phyloP scores from a whole-genome alignment of 352 stramenopile species.

The Pythium utonaiense region DNA sequence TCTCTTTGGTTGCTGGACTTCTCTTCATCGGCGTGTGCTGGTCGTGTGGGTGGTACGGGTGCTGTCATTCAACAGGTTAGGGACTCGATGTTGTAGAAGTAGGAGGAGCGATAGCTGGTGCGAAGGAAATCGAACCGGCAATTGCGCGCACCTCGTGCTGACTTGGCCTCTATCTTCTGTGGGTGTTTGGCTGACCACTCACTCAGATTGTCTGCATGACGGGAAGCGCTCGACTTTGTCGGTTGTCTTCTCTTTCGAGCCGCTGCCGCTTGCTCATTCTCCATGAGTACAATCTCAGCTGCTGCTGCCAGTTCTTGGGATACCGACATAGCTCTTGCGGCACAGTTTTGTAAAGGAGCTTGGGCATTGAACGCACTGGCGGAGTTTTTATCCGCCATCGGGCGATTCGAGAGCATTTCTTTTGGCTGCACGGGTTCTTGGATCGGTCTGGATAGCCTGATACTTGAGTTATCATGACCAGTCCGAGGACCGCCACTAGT shows the following conservation, averaged over 20 bases:
- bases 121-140: neutral
- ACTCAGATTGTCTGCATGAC: neutral
- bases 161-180: neutral
- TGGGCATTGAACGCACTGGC: neutral
- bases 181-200: too few relatives aligned
- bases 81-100: slow-evolving; percentile 20
- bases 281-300: slow-evolving; percentile 24
- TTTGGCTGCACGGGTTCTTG: too few relatives aligned
- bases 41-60: neutral
- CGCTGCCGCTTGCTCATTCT: slow-evolving; percentile 8
- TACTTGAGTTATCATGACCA: neutral
- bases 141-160: neutral
- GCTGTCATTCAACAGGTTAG: slow-evolving; percentile 13
- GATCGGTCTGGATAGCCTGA: too few relatives aligned
- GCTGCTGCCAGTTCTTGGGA: slow-evolving; percentile 22
- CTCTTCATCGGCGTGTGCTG: neutral
- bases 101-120: neutral
- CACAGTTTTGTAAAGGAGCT: neutral
- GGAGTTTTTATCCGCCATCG: neutral
- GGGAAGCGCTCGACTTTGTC: neutral
- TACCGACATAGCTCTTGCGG: neutral
- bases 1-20: neutral
- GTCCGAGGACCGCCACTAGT: neutral
- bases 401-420: too few relatives aligned
- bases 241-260: neutral